Evolutionary conservation across 371 early-diverging fungal species (phyloP), one percentile per base, ranked within the genome.

Genomic region (Neoconidiobolus thromboides): DNA sequence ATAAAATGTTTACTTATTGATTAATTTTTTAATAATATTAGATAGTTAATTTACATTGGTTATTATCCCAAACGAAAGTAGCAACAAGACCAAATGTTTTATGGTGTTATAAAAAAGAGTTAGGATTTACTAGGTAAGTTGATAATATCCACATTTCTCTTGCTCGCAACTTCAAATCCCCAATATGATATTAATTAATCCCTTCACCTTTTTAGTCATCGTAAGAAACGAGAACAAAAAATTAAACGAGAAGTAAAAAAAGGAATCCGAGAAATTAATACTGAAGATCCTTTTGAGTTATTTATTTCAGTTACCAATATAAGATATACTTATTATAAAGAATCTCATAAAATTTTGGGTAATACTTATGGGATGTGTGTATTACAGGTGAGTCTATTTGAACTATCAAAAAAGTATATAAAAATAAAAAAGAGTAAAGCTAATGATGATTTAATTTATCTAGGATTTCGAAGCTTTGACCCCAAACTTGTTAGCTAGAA

Each of bases 331-430:
- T 96, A 93, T 81, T 98, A 99, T 77, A 96, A 95, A 70, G 99
- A 99, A 71, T 87, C 92, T 9, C 91, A 98, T 62, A 98, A 91
- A 68, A 91, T 99, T 60, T 81, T 99, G 59, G 99, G 99, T 71
- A 89, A 93, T 68, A 99, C 99, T 26, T 98, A 84, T 65, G 99
- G 98, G 47, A 93, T 99, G 93, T 93, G 94, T 63, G 85, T 99
- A 48, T 74, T 99, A 43, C 96, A 98, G 70, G 76, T 76, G 65
- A 4, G 59, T 60, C 15, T 37, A 10, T 5, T 41, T 15, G 61
- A 69, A 46, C 68, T 68, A 43, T 43, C 36, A 9, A 14, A 49
- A 10, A 43, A 50, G 7, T 51, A 46, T 81, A 85, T 66, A 88
- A 95, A 73, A 86, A 93, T 62, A 94, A 93, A 72, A 96, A 90